A percentile compares a stretch with the other conserved stretches of the same genome.
These are phyloP conservation scores for Aphanomyces astaci DNA, from an alignment of 352 stramenopile genomes.

Conservation along the genomic window DNA sequence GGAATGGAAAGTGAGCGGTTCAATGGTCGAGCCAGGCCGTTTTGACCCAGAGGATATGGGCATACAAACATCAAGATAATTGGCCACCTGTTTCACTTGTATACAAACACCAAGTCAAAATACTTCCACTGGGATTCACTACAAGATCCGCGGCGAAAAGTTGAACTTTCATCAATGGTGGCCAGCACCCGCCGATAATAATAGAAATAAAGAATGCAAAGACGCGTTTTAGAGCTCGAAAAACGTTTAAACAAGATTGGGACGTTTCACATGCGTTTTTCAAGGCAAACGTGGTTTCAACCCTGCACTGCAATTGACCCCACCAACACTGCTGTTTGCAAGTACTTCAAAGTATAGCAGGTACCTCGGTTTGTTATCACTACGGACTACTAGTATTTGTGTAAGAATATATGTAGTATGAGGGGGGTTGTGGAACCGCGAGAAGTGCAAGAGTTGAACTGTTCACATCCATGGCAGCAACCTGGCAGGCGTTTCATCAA, in stretches of 20 bases:
- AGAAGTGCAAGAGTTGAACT: too few relatives aligned
- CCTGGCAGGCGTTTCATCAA: too few relatives aligned
- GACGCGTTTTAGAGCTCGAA: background rate
- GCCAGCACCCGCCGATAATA: background rate
- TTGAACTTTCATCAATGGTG: slow-evolving; percentile 1
- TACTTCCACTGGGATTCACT: background rate
- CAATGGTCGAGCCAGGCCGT: background rate
- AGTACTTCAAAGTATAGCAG: too few relatives aligned
- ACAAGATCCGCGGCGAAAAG: background rate
- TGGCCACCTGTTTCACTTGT: background rate
- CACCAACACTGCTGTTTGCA: too few relatives aligned
- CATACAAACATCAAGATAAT: slow-evolving; percentile 4
- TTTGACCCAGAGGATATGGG: background rate
- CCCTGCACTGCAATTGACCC: too few relatives aligned
- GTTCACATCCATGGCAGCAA: too few relatives aligned
- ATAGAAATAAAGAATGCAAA: background rate
- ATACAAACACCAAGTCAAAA: slow-evolving; percentile 11
- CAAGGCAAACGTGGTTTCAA: too few relatives aligned
- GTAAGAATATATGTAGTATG: too few relatives aligned
- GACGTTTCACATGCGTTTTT: too few relatives aligned
- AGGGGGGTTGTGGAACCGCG: too few relatives aligned
- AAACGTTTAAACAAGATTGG: background rate
- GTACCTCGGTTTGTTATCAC: too few relatives aligned
- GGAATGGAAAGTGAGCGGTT: background rate
- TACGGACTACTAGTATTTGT: too few relatives aligned